These are phyloP conservation scores for Penicillium roqueforti DNA, from an alignment of 495 filamentous ascomycete genomes.

Conservation along the genomic window DNA sequence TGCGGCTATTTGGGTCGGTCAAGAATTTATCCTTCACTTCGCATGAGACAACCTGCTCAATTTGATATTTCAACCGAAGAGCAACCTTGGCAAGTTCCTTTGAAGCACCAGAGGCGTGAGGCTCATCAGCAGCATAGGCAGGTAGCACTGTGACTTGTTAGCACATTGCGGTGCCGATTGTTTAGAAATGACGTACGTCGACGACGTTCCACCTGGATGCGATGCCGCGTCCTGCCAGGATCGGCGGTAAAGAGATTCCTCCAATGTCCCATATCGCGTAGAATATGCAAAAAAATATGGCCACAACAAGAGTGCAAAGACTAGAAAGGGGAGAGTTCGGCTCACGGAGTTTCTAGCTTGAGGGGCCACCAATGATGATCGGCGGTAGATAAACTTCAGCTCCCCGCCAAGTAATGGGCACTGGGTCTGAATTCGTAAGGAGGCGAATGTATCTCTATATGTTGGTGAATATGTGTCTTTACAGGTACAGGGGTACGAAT, in stretches of 20 bases:
- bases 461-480: neutral
- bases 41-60: constrained; percentile 83
- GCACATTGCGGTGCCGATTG: too few relatives aligned
- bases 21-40: constrained; percentile 71
- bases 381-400: constrained; percentile 5
- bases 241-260: constrained; percentile 30
- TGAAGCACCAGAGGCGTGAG: constrained; percentile 50
- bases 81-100: constrained; percentile 80
- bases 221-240: constrained; percentile 21
- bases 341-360: neutral
- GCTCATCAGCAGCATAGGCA: constrained; percentile 32
- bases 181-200: constrained; percentile 39
- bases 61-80: constrained; percentile 82
- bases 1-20: constrained; percentile 71
- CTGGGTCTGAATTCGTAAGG: neutral
- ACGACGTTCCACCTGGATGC: constrained; percentile 30
- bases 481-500: neutral
- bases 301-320: neutral
- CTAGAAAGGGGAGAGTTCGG: neutral
- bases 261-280: constrained; percentile 35
- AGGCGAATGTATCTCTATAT: too few relatives aligned
- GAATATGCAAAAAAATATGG: neutral
- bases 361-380: neutral
- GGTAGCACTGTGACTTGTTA: constrained; percentile 36
- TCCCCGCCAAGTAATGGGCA: constrained; percentile 2